Evolutionary conservation across 108 stramenopile genomes (phyloP).

Genomic region (Skeletonema tropicum): DNA sequence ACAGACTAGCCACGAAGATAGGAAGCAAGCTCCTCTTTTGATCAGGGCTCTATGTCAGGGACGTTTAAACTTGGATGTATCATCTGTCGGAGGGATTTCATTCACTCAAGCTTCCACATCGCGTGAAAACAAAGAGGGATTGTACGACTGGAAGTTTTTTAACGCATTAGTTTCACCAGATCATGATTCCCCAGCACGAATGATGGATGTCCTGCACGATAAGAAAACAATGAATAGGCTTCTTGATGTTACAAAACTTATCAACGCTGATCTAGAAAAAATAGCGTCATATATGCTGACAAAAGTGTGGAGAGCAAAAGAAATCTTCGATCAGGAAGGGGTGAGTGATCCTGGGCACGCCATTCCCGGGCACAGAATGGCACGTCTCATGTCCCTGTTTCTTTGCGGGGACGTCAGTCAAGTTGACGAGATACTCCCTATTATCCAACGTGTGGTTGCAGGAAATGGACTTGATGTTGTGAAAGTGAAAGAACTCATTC

Average conservation of each 20-base stretch:
- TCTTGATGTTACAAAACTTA: slow-evolving; percentile 72
- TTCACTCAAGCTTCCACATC: slow-evolving; percentile 81
- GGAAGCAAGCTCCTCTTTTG: slow-evolving; percentile 74
- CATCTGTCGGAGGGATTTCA: slow-evolving; percentile 83
- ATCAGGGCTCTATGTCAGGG: slow-evolving; percentile 86
- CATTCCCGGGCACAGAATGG: slow-evolving; percentile 80
- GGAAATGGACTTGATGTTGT: slow-evolving; percentile 88
- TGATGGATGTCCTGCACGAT: slow-evolving; percentile 83
- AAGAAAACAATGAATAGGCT: slow-evolving; percentile 82
- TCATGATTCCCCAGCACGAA: slow-evolving; percentile 65
- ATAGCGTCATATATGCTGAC: slow-evolving; percentile 58
- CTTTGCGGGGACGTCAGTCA: slow-evolving; percentile 74
- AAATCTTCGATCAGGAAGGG: slow-evolving; percentile 83
- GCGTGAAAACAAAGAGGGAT: slow-evolving; percentile 76
- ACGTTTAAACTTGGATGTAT: slow-evolving; percentile 78
- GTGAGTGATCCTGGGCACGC: slow-evolving; percentile 81
- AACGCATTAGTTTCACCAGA: slow-evolving; percentile 89
- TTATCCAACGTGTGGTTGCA: slow-evolving; percentile 74
- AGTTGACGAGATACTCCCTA: slow-evolving; percentile 69
- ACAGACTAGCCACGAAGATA: slow-evolving; percentile 74
- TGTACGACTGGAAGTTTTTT: slow-evolving; percentile 68
- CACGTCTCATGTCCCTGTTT: slow-evolving; percentile 73
- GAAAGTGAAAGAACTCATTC: slow-evolving; percentile 77
- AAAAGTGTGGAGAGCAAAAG: slow-evolving; percentile 85
- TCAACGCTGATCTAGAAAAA: slow-evolving; percentile 77